A percentile compares a stretch with the other conserved stretches of the same genome.
Conservation (phyloP, 108 stramenopile genomes). For the Nitzschia sp. region DNA sequence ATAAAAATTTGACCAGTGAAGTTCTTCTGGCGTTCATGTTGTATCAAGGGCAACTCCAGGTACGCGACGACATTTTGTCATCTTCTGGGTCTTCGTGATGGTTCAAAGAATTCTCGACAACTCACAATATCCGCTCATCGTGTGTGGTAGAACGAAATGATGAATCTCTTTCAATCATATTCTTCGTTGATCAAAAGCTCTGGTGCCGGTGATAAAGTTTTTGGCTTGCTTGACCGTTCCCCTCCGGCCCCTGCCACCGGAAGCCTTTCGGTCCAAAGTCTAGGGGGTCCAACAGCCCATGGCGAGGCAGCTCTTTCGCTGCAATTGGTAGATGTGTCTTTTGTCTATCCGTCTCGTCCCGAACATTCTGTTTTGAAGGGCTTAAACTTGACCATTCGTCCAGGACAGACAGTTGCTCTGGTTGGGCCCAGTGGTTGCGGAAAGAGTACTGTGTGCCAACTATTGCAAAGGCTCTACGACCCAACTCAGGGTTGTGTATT, state of each 20-base stretch:
- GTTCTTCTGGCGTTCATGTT: conserved; percentile 95
- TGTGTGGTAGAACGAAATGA: conserved; percentile 78
- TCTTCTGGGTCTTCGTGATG: too few species aligned
- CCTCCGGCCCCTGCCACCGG: conserved; percentile 78
- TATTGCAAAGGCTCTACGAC: conserved; percentile 95
- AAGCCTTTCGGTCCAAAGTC: conserved; percentile 35
- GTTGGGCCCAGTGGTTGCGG: conserved; percentile 86
- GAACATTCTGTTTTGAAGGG: conserved; percentile 64
- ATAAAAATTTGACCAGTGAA: conserved; percentile 58
- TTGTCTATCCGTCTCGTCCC: conserved; percentile 92
- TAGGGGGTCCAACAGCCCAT: neutral
- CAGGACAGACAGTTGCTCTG: conserved; percentile 89
- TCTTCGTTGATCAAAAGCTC: conserved; percentile 90
- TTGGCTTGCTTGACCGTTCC: conserved; percentile 70
- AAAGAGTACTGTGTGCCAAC: conserved; percentile 82
- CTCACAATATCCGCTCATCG: too few species aligned
- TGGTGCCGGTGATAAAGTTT: conserved; percentile 94
- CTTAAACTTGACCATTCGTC: conserved; percentile 65
- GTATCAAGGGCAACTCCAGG: conserved; percentile 89
- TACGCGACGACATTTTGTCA: too few species aligned
- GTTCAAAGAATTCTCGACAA: too few species aligned
- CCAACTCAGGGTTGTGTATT: conserved; percentile 72
- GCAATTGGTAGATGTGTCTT: conserved; percentile 67
- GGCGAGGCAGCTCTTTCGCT: conserved; percentile 2
- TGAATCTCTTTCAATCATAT: conserved; percentile 90